Base-by-base conservation (phyloP, 2,329 filamentous ascomycete genomes). In the Talaromyces sp. region DNA sequence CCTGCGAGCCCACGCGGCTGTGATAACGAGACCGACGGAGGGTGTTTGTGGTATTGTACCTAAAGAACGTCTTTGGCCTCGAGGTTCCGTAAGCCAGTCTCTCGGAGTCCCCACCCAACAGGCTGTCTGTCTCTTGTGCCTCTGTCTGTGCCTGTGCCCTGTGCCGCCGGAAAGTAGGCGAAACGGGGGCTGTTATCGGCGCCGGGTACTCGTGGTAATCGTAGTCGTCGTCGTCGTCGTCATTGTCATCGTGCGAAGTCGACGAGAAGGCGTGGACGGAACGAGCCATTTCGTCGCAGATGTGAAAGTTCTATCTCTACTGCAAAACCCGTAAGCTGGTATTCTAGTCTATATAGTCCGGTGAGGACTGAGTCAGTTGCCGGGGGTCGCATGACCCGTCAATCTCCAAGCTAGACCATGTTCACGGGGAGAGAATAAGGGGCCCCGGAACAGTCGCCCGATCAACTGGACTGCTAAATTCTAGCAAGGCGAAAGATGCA, bases 1-100 rank as follows among this genome's bases (percentile, higher is more conserved):
- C 75, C 61, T 79, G 78, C 0, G 83, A 85, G 61, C 78, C 79
- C 6, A 77, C 73, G 50, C 83, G 78, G 64, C 81, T 84, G 62
- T 81, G 79, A 60, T 81, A 76, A 30, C 73, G 73, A 23, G 76
- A 73, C 23, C 73, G 74, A 36, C 75, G 75, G 27, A 77, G 57
- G 52, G 73, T 78, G 2, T 71, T 68, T 5, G 70, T 65, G 51
- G 75, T 69, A 33, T 71, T 68, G 54, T 76, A 72, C 55, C 75
- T 68, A 42, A 75, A 70, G 10, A 70, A 70, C 5, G 63, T 52
- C 44, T 77, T 74, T 7, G 71, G 68, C 1, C 73, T 65, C 3
- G 75, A 74, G 23, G 72, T 68, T 42, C 72, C 75, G 36, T 73
- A 72, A 7, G 73, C 65, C 8, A 69, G 70, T 57, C 75, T 18